Percentiles rank a stretch among this genome's conserved stretches.
Evolutionary conservation across 1,284 basidiomycete species (phyloP).

Genomic region (Schizophyllum amplum): DNA sequence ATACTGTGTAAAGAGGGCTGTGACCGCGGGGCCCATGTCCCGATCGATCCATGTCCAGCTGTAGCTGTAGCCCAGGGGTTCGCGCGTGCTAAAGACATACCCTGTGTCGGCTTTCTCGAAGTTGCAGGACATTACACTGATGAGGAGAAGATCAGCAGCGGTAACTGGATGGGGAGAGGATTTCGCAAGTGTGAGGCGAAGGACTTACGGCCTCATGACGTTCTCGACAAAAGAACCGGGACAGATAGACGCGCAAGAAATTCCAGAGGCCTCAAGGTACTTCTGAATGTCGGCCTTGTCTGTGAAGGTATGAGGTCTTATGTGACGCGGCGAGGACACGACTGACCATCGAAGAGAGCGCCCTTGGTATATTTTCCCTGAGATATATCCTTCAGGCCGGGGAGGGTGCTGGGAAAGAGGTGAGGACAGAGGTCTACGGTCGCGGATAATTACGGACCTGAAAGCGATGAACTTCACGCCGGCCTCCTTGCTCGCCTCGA

Average conservation of each 20-base stretch:
- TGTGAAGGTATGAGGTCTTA: not conserved
- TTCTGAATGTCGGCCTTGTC: slow-evolving; percentile 6
- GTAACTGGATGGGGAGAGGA: not conserved
- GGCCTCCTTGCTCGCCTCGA: not conserved
- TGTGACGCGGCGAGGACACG: not conserved
- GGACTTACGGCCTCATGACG: not conserved
- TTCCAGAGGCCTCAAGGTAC: slow-evolving; percentile 6
- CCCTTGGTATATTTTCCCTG: not conserved
- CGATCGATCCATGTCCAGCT: slow-evolving; percentile 3
- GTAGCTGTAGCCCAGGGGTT: not conserved
- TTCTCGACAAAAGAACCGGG: slow-evolving; percentile 7
- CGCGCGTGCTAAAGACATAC: slow-evolving; percentile 3
- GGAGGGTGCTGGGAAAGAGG: not conserved
- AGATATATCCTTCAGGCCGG: not conserved
- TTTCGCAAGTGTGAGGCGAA: not conserved
- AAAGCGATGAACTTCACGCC: not conserved
- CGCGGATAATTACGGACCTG: not conserved
- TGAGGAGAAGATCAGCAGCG: no score
- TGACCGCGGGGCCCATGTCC: slow-evolving; percentile 11
- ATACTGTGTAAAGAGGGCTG: slow-evolving; percentile 21
- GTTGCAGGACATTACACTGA: not conserved
- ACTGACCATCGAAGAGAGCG: not conserved
- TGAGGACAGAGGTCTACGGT: not conserved
- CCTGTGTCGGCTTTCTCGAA: slow-evolving; percentile 2
- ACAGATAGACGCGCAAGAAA: slow-evolving; percentile 2